Conservation (phyloP, 2,329 filamentous ascomycete species). For the Pyrenochaeta sp. region DNA sequence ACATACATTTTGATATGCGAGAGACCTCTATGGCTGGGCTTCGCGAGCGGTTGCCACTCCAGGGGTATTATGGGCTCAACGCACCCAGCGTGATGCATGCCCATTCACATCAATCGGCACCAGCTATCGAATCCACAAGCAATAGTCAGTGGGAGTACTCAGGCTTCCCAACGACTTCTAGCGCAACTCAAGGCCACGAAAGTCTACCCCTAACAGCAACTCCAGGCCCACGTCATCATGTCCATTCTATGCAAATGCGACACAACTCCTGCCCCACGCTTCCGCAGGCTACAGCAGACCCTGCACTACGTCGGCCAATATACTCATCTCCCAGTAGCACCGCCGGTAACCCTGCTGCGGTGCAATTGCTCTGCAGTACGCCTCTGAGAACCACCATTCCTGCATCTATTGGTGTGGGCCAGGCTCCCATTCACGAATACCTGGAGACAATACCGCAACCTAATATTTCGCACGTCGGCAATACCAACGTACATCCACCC, state of each 20-base stretch:
- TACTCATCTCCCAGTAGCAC: constrained; percentile 16
- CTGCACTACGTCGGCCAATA: constrained; percentile 13
- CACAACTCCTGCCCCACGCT: constrained; percentile 32
- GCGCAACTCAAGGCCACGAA: not conserved
- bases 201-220: not conserved
- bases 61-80: constrained; percentile 13
- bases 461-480: constrained; percentile 1
- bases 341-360: not conserved
- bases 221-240: constrained; percentile 3
- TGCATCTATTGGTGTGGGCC: not conserved
- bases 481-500: constrained; percentile 20
- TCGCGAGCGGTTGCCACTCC: constrained; percentile 8
- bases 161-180: not conserved
- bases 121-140: not conserved
- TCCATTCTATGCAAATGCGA: constrained; percentile 6
- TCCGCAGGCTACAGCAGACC: constrained; percentile 10
- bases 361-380: not conserved
- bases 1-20: constrained; percentile 1
- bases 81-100: constrained; percentile 2
- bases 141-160: not conserved
- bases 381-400: not conserved
- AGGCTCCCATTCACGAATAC: constrained; percentile 6
- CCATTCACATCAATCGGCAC: not conserved
- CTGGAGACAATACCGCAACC: constrained; percentile 11
- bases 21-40: not conserved